A percentile compares a stretch with the other conserved stretches of the same genome.
Conservation (phyloP, 192 early-diverging fungal genomes). For the Backusella circina region DNA sequence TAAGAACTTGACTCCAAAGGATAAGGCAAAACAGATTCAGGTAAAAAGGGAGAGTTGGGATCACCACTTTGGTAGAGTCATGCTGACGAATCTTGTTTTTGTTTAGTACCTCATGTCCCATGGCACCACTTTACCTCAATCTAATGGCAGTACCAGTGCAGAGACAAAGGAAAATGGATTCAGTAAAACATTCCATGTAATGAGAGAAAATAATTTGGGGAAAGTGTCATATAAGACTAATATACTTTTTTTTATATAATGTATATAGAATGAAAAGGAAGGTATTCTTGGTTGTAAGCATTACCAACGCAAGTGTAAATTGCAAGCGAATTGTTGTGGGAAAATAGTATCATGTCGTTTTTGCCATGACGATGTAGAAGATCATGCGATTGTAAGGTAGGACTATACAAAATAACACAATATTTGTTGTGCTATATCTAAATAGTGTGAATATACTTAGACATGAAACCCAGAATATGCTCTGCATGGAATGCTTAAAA, state of each 20-base stretch:
- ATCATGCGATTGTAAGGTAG: conserved; percentile 76
- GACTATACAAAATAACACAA: no score
- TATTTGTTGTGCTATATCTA: no score
- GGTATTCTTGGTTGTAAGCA: conserved; percentile 72
- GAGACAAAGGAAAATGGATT: conserved; percentile 39
- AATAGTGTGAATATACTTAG: no score
- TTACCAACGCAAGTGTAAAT: conserved; percentile 69
- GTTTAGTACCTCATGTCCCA: conserved; percentile 16
- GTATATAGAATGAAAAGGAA: conserved; percentile 44
- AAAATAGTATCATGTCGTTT: conserved; percentile 78
- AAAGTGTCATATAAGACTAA: neutral
- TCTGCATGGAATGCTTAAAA: conserved; percentile 88
- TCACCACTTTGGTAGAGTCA: neutral
- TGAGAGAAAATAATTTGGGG: neutral
- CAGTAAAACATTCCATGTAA: conserved; percentile 2
- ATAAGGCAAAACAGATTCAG: conserved; percentile 74
- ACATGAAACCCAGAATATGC: conserved; percentile 69
- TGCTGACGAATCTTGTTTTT: neutral
- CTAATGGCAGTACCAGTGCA: conserved; percentile 11
- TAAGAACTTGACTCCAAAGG: conserved; percentile 37
- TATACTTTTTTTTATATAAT: neutral
- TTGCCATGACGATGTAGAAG: conserved; percentile 76
- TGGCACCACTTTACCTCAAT: neutral
- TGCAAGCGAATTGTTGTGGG: conserved; percentile 78
- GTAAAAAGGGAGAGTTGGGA: conserved; percentile 34